Evolutionary conservation across 169 alveolate species (phyloP).

Genomic region (Plasmodium malariae): DNA sequence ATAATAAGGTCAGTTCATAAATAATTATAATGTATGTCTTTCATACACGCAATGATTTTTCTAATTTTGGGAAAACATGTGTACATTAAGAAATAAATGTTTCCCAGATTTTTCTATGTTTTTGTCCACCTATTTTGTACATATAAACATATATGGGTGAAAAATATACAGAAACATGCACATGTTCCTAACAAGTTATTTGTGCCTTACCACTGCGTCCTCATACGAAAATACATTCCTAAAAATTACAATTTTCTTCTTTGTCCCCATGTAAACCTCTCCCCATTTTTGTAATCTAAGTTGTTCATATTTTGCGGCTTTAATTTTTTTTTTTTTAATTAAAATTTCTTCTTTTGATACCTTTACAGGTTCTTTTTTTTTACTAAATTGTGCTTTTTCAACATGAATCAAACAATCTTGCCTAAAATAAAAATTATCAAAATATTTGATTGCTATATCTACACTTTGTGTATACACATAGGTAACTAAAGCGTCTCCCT

Average conservation of each 20-base stretch:
- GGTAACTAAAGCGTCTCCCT: constrained; percentile 89
- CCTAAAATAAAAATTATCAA: constrained; percentile 84
- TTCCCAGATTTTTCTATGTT: neutral
- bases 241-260: constrained; percentile 83
- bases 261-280: constrained; percentile 75
- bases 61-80: no score
- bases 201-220: constrained; percentile 78
- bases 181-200: neutral
- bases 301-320: constrained; percentile 82
- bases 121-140: neutral
- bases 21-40: no score
- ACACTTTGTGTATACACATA: constrained; percentile 89
- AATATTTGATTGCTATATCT: constrained; percentile 87
- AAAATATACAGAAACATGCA: no score
- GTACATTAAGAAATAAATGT: no score
- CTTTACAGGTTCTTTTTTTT: constrained; percentile 42
- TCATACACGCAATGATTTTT: no score
- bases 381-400: constrained; percentile 82
- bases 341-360: constrained; percentile 68
- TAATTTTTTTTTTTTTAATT: constrained; percentile 44
- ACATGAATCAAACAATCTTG: constrained; percentile 85
- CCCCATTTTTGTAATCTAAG: constrained; percentile 64
- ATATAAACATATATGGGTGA: neutral
- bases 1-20: no score
- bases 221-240: constrained; percentile 86